Base-by-base conservation (phyloP, 1,284 basidiomycete genomes). In the Ganoderma resinaceum region DNA sequence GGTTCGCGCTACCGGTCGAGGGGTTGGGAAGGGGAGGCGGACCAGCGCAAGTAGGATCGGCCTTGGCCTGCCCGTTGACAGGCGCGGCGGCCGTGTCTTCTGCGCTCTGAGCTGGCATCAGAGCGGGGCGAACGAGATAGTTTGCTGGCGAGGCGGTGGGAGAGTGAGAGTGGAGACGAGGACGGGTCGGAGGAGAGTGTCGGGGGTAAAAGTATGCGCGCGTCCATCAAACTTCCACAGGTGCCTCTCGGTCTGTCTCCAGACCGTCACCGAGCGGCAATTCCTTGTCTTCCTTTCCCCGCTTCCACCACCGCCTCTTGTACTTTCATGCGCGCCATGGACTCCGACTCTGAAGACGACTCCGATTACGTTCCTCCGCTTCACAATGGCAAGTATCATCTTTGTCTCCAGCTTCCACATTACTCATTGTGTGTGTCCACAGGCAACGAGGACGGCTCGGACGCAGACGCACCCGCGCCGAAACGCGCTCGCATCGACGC, bases 321-420 rank as follows among this genome's bases (percentile, higher is more conserved):
- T 46, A 29, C 64, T 66, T 59, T 61, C 65, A 55, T 42, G 55
- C 65, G 29, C 64, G n/a, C 60, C 57, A 67, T 69, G 69, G 73
- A 76, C 66, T 85, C 85, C 2, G 91, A 91, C 75, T 89, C 88
- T 43, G 90, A 91, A 73, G 86, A 89, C 72, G 91, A 92, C 70
- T 78, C 79, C 12, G 91, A 92, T 75, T 93, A 91, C 67, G 81
- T 89, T n/a, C 91, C 90, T 26, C 82, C 83, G 20, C 78, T 76
- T 31, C 79, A 83, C 26, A 77, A 65, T 33, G 67, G 72, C 69
- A 57, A 66, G 29, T n/a, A 16, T 29, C 33, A 20, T 62, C 49
- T 16, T 63, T 14, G n/a, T 62, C 18, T 38, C 23, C 18, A 23
- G n/a, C 16, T 29, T 46, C 43, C 43, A 8, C 35, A 23, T 33